Evolutionary conservation across 805 yeast species (phyloP), one percentile per base, ranked within the genome.

Genomic region (Wickerhamomyces bovis): DNA sequence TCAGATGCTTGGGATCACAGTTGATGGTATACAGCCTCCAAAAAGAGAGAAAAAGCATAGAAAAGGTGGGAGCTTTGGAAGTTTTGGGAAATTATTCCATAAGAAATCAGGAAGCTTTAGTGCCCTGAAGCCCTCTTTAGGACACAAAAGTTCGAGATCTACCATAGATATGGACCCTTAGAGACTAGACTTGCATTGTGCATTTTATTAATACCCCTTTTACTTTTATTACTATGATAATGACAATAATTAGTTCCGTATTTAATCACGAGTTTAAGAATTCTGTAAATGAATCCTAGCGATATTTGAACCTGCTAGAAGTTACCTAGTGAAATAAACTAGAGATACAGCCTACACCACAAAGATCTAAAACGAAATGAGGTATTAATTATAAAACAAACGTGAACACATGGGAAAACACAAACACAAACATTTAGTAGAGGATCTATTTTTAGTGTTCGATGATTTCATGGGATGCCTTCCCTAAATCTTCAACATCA

Each of bases 401-500:
- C 39, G 23, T 36, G 23, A 20, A 36, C 23, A 33, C 21, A 33
- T 16, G 18, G 6, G 18, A 31, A n/a, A 19, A 11, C 11, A 11
- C 3, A 35, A 35, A 3, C n/a, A 20, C 22, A 3, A 13, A 20
- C 22, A 6, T 18, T 3, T 9, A 19, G 18, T 18, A 35, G 18
- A 35, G 7, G 6, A 4, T 19, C 15, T 36, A 36, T 3, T 20
- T 36, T 20, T 20, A 39, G 16, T 54, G 60, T 41, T 60, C 62
- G 39, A 60, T 53, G 38, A 60, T 60, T 47, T 60, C 63, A 48
- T 60, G 57, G 10, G 59, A 44, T 18, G 63, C 60, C 47, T 60
- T 60, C 20, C 44, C 53, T 20, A 52, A 48, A 42, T 46, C 48
- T 45, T 57, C 63, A 40, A 56, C 57, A 39, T 59, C 63, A 19